Evolutionary conservation across 768 basidiomycete species (phyloP), one percentile per base, ranked within the genome.

Genomic region (Tubosaeta sp.): DNA sequence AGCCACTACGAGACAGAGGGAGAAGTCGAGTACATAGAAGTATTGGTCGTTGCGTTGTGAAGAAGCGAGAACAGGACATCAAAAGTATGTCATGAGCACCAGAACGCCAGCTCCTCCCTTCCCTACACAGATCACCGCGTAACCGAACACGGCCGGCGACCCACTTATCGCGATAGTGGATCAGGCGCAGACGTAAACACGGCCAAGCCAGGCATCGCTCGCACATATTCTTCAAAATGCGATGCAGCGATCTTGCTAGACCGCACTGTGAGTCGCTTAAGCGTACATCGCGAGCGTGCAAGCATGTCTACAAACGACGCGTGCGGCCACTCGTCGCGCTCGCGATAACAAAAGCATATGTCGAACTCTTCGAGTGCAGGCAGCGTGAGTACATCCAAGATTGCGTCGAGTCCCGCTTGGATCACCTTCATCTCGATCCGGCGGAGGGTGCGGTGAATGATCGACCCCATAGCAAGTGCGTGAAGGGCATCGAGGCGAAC

Each of bases 361-460:
- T 70, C 67, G 24, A 68, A 55, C 24, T 69, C 68, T 18, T 68
- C 63, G 22, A 68, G 59, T 11, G 56, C 58, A 12, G 67, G 66
- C 25, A 68, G 43, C 0, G 56, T 54, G 27, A 68, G 54, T 1
- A 52, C 52, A 31, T 24, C 30, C 2, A 68, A 60, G 10, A 68
- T 35, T 1, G 14, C 19, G 27, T 52, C 60, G 6, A 68, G 56
- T 24, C 64, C 62, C 4, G 58, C 60, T 12, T 59, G 59, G 22
- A 64, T 56, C 31, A 68, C 59, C 18, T 66, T 68, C 43, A 69
- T 55, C n/a, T 68, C 67, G 38, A 68, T 46, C 40, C 60, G 62
- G 25, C 46, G 60, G 12, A 68, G 29, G 0, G 22, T 44, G 11
- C 44, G 45, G 27, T 68, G 60, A 0, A 34, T 48, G 43, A 69